Evolutionary conservation across 2,329 filamentous ascomycete species (phyloP).

Genomic region (Huntiella moniliformis): DNA sequence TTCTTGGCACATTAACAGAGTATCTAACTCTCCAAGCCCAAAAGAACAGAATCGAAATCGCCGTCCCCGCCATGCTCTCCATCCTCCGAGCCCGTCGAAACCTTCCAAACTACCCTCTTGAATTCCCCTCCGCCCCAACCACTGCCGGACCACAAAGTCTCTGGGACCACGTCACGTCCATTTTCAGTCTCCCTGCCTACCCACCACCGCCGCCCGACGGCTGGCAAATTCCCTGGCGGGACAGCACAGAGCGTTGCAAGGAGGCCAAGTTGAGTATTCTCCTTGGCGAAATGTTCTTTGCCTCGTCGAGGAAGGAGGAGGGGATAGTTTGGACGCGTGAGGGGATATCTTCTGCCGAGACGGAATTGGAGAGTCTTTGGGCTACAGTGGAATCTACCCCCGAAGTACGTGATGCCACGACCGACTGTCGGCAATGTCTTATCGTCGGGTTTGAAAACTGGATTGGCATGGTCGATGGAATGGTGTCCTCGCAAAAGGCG

Average conservation of each 20-base stretch:
- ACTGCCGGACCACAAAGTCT: not conserved
- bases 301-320: conserved; percentile 39
- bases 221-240: conserved; percentile 44
- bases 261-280: conserved; percentile 76
- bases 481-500: conserved; percentile 30
- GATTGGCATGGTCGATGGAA: conserved; percentile 49
- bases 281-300: conserved; percentile 83
- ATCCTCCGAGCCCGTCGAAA: conserved; percentile 60
- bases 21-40: conserved; percentile 62
- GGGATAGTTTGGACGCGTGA: conserved; percentile 82
- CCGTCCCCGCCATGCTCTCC: conserved; percentile 72
- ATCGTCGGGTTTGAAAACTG: conserved; percentile 62
- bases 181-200: conserved; percentile 35
- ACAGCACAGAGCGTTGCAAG: conserved; percentile 50
- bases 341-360: conserved; percentile 63
- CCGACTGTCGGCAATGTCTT: conserved; percentile 60
- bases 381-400: conserved; percentile 14
- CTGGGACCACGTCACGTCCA: not conserved
- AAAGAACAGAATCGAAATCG: conserved; percentile 43
- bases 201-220: conserved; percentile 55
- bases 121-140: not conserved
- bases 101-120: conserved; percentile 24
- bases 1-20: conserved; percentile 57
- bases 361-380: conserved; percentile 30
- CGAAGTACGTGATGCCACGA: conserved; percentile 18